These are phyloP conservation scores for Blastobotrys capitulatus DNA, from an alignment of 1,139 yeast genomes.

Conservation along the genomic window DNA sequence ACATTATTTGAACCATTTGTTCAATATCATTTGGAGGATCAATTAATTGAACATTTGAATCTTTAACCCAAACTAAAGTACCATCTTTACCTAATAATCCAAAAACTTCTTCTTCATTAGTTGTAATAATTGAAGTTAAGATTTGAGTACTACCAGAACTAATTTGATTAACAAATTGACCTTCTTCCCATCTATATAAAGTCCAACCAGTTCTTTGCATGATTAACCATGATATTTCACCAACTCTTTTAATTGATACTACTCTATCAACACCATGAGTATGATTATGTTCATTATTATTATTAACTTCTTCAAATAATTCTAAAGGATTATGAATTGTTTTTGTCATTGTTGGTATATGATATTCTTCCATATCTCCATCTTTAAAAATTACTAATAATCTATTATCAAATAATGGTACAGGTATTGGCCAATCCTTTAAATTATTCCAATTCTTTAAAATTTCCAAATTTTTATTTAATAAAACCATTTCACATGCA, in stretches of 20 bases:
- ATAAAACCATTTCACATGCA: slow-evolving; percentile 20
- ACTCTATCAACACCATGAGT: slow-evolving; percentile 16
- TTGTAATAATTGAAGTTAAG: slow-evolving; percentile 11
- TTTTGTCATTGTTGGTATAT: slow-evolving; percentile 2
- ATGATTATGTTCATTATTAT: slow-evolving; percentile 8
- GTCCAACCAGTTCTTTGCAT: slow-evolving; percentile 24
- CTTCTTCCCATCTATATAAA: slow-evolving; percentile 23
- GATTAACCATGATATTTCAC: slow-evolving; percentile 20
- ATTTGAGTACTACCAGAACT: slow-evolving; percentile 19
- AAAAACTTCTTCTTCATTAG: slow-evolving; percentile 14
- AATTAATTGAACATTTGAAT: slow-evolving; percentile 21
- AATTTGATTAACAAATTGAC: slow-evolving; percentile 18
- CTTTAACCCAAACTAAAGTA: slow-evolving; percentile 20
- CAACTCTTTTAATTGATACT: slow-evolving; percentile 18
- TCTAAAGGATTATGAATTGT: slow-evolving; percentile 2
- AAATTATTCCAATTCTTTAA: slow-evolving; percentile 16
- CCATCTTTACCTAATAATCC: slow-evolving; percentile 23
- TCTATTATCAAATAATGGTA: slow-evolving; percentile 20
- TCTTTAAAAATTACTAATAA: slow-evolving; percentile 17
- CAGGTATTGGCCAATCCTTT: slow-evolving; percentile 24
- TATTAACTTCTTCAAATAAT: slow-evolving; percentile 2
- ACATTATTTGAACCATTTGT: slow-evolving; percentile 6
- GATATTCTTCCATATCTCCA: slow-evolving; percentile 15
- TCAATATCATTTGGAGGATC: slow-evolving; percentile 6
- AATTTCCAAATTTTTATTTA: slow-evolving; percentile 16